Base-by-base conservation (phyloP, 2,329 filamentous ascomycete species). In the Gliomastix tumulicola region DNA sequence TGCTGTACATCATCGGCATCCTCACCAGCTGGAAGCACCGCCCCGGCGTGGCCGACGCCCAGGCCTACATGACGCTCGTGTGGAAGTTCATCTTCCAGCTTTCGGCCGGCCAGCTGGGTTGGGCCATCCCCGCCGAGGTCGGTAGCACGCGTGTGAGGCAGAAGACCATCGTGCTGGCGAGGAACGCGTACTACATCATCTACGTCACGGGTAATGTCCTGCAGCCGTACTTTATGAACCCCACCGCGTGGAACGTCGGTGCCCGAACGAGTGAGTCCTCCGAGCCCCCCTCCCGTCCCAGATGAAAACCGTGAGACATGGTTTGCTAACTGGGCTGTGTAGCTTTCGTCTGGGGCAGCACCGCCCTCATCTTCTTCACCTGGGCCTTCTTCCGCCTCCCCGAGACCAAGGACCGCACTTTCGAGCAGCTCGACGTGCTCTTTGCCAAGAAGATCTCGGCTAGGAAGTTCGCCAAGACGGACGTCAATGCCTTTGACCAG, bases 21-120 rank as follows among this genome's bases (percentile, higher is more conserved):
- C 21, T 51, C 54, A 15, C 53, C 53, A 43, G 20, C 50, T 78
- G 82, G 1, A 74, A 77, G 0, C 61, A 68, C 0, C 47, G 59
- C 1, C 68, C 57, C 23, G 44, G 44, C 4, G 38, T 42, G 18
- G 41, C 48, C 6, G 44, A 60, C 20, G 53, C 49, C 1, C 57
- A 63, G 39, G 57, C 57, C 0, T 44, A 51, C 4, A 50, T 65
- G 7, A 53, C 55, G 9, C 39, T 68, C 31, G 54, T 62, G 31
- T 68, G 62, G 60, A 55, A 60, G 4, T 51, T 55, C 34, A 43
- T 47, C 17, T 63, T 62, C 45, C 33, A 44, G 44, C 32, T 44
- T 17, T 21, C 22, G 17, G 21, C 42, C 23, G 60, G 60, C 6
- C 44, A 48, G 39, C 35, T 47, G 2, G 46, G 46, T 5, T 48